Evolutionary conservation across 169 alveolate species (phyloP).

Genomic region (Eimeria nieschulzi): DNA sequence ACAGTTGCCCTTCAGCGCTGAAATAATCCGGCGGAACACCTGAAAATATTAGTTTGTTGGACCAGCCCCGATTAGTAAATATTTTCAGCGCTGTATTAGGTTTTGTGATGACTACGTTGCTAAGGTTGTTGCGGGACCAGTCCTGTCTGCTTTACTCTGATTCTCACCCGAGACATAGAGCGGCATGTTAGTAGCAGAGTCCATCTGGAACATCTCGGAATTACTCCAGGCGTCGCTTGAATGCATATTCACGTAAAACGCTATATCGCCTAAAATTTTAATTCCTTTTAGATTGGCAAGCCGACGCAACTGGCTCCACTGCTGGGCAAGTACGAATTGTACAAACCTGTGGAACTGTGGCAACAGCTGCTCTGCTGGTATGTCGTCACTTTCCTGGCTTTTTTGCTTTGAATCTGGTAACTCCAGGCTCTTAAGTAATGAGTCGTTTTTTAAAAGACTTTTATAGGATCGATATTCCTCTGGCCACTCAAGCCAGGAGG

Average conservation of each 20-base stretch:
- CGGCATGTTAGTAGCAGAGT: conserved; percentile 64
- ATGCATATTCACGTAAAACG: conserved; percentile 67
- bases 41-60: background rate
- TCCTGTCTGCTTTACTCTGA: too few relatives aligned
- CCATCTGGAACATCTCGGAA: conserved; percentile 75
- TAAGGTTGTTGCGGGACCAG: too few relatives aligned
- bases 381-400: background rate
- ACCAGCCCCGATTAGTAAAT: too few relatives aligned
- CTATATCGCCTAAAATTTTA: conserved; percentile 69
- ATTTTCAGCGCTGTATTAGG: too few relatives aligned
- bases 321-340: conserved; percentile 57
- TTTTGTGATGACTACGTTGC: too few relatives aligned
- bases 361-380: conserved; percentile 37
- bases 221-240: conserved; percentile 73
- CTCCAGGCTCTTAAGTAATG: conserved; percentile 43
- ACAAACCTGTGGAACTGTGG: conserved; percentile 69
- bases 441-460: conserved; percentile 21
- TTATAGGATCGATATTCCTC: conserved; percentile 55
- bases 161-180: conserved; percentile 73
- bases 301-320: conserved; percentile 68
- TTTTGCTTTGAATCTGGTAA: background rate
- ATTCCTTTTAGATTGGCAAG: conserved; percentile 62
- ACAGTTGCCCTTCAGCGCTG: conserved; percentile 74
- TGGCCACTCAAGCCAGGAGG: conserved; percentile 75
- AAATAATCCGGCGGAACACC: conserved; percentile 75